Base-by-base conservation (phyloP, 2,329 filamentous ascomycete species). In the Fusarium pseudograminearum region DNA sequence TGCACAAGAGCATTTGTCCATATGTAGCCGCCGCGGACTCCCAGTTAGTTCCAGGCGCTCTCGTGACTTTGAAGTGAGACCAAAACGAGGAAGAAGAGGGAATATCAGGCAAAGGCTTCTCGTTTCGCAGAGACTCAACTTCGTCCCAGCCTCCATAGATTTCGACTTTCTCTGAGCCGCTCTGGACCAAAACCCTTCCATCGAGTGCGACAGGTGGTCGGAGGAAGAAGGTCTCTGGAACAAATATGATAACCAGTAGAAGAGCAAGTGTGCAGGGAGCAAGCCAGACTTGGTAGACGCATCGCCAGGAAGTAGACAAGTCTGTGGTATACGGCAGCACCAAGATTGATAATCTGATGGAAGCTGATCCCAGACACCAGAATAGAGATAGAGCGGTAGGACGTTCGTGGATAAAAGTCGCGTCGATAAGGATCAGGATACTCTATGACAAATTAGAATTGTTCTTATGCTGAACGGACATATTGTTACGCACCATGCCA, bases 341-440 rank as follows among this genome's bases (percentile, higher is more conserved):
- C 2, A 71, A 45, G 3, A 48, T 8, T 1, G 41, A 41, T 5
- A 71, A n/a, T 28, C 59, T 71, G 36, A 71, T 60, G 14, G 62
- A 18, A 3, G 5, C 48, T 4, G 67, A 50, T 4, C 65, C 69
- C 1, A 28, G 9, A 10, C 65, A 62, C 65, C 61, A 71, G 33
- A 36, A 69, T 2, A 71, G 1, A 2, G 69, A 71, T 7, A 71
- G 30, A 3, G 61, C 65, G 2, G 11, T 67, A 1, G 68, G 69
- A 0, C 69, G 65, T n/a, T 71, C 69, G 14, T 71, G 67, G 1
- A 71, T 71, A 14, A 71, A 71, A 1, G 68, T 71, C 1, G 50
- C 61, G 14, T 71, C 68, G 4, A 71, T 71, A 1, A 69, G 26
- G 1, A 71, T 57, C 3, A 71, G 53, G 2, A 65, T 31, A 3